These are phyloP conservation scores for Leccinum proliferum DNA, from an alignment of 1,284 basidiomycete genomes.

Conservation along the genomic window DNA sequence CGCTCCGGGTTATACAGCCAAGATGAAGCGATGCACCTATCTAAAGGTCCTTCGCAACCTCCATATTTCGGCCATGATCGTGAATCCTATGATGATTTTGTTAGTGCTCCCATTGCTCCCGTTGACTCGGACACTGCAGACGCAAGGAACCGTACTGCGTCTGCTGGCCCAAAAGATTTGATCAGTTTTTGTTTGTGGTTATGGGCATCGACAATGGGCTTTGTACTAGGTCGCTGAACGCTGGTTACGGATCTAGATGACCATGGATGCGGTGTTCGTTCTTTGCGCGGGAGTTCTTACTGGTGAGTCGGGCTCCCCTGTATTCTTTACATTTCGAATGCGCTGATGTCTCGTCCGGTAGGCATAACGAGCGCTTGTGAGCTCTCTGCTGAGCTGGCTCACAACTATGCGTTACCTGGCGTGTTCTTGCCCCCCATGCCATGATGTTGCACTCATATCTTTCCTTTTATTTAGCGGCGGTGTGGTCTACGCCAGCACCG, in stretches of 20 bases:
- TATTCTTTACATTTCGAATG: background rate
- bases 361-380: conserved; percentile 57
- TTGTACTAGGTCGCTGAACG: conserved; percentile 41
- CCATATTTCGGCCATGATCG: conserved; percentile 49
- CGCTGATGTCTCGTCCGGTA: conserved; percentile 16
- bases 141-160: conserved; percentile 54
- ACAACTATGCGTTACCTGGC: conserved; percentile 44
- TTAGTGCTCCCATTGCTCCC: conserved; percentile 57
- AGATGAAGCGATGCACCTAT: conserved; percentile 49
- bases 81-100: conserved; percentile 52
- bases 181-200: conserved; percentile 1
- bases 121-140: conserved; percentile 35
- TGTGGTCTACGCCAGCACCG: conserved; percentile 54
- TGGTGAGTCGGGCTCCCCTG: conserved; percentile 31
- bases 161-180: conserved; percentile 48
- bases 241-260: conserved; percentile 58
- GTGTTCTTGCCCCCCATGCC: no score
- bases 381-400: conserved; percentile 52
- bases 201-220: background rate
- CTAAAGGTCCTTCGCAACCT: conserved; percentile 58
- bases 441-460: conserved; percentile 39
- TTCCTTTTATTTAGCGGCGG: conserved; percentile 45
- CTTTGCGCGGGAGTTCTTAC: conserved; percentile 67
- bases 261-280: conserved; percentile 60
- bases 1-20: conserved; percentile 57